Evolutionary conservation across 2,329 filamentous ascomycete species (phyloP).

Genomic region (Ceratocystis lukuohia): DNA sequence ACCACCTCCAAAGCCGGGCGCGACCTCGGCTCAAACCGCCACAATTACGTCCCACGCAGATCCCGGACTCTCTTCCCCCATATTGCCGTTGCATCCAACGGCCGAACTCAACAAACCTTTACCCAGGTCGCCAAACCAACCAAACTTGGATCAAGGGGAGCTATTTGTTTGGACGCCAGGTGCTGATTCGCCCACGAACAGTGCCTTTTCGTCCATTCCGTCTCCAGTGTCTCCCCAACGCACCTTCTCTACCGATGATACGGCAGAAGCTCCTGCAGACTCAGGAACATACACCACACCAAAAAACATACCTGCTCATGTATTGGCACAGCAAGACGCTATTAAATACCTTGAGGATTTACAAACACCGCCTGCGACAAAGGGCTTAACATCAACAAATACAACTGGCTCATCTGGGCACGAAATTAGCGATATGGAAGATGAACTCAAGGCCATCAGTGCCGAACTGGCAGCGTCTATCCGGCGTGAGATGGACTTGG

Average conservation of each 20-base stretch:
- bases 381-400: background rate
- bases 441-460: constrained; percentile 86
- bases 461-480: constrained; percentile 86
- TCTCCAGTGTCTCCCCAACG: constrained; percentile 38
- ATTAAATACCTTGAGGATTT: constrained; percentile 41
- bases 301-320: constrained; percentile 31
- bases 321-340: constrained; percentile 28
- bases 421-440: constrained; percentile 77
- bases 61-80: constrained; percentile 23
- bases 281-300: constrained; percentile 23
- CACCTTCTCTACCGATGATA: constrained; percentile 29
- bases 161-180: constrained; percentile 38
- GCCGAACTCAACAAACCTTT: constrained; percentile 41
- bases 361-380: constrained; percentile 33
- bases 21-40: constrained; percentile 13
- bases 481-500: constrained; percentile 86
- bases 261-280: constrained; percentile 23
- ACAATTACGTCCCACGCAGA: constrained; percentile 21
- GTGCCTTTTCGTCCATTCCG: constrained; percentile 41
- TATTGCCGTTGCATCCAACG: constrained; percentile 24
- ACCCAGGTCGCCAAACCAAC: constrained; percentile 39
- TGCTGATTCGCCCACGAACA: constrained; percentile 34
- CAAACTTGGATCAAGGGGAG: constrained; percentile 33
- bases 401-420: constrained; percentile 30
- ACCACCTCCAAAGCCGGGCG: constrained; percentile 8